Percentiles rank a stretch among this genome's conserved stretches.
These are phyloP conservation scores for Pestalotiopsis sp. DNA, from an alignment of 2,329 filamentous ascomycete genomes.

Conservation along the genomic window DNA sequence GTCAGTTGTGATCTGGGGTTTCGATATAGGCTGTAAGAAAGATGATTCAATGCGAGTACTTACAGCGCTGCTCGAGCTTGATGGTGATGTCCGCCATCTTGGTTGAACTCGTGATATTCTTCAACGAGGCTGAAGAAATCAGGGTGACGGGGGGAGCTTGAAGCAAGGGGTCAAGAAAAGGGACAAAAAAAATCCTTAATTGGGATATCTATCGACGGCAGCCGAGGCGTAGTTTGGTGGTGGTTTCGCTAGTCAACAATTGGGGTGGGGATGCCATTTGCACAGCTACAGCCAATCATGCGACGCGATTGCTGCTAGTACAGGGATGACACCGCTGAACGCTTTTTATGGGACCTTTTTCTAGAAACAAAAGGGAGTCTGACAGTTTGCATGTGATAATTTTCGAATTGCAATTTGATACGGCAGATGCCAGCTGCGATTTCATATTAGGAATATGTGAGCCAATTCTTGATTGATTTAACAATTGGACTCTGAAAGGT, in stretches of 20 bases:
- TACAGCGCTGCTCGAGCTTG: constrained; percentile 26
- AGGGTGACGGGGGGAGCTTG: background rate
- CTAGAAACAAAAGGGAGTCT: background rate
- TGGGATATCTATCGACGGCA: background rate
- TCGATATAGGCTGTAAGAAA: background rate
- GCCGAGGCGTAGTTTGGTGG: background rate
- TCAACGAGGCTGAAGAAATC: background rate
- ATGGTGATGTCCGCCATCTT: constrained; percentile 15
- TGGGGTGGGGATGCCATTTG: background rate
- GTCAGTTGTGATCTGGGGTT: background rate
- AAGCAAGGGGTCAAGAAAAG: background rate
- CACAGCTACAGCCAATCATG: background rate
- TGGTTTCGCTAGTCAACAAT: constrained; percentile 1
- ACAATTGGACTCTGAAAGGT: too few species aligned
- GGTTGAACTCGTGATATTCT: background rate
- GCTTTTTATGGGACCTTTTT: background rate
- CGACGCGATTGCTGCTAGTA: background rate
- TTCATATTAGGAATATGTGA: background rate
- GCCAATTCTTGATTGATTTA: too few species aligned
- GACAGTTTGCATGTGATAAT: background rate
- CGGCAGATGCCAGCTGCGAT: too few species aligned
- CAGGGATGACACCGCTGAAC: background rate
- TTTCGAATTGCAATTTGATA: background rate
- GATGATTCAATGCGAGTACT: background rate
- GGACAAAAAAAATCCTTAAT: background rate